Evolutionary conservation across 2,329 filamentous ascomycete species (phyloP), one percentile per base, ranked within the genome.

Genomic region (Colletotrichum euphorbiae): DNA sequence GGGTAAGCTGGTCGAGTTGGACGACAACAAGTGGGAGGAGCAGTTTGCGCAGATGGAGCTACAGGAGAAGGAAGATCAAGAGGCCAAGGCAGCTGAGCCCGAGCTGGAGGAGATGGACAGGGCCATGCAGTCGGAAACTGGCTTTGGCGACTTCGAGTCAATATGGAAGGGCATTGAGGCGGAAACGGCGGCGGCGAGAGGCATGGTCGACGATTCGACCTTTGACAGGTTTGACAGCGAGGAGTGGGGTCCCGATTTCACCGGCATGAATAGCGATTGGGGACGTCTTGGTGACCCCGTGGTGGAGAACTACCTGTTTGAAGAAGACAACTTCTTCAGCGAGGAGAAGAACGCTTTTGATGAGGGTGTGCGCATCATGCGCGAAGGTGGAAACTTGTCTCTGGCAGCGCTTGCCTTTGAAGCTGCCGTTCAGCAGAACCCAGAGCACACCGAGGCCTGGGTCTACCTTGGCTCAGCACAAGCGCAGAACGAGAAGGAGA

Each of bases 401-500:
- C 84, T 99, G 19, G 96, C 96, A 6, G 94, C 96, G 0, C 84
- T 99, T 55, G 96, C 96, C 0, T 99, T 99, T 74, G 96, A 99
- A 81, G 94, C 96, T 17, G 96, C 96, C 2, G 93, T 95, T 5
- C 94, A 98, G 79, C 94, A 95, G 80, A 90, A 97, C 70, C 89
- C 93, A 0, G 85, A 91, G 62, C 95, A 98, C 77, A 89, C 95
- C 42, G 92, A 97, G 62, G 96, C 96, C 3, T 99, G 96, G 96
- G 93, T 94, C 9, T 91, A 94, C 74, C 88, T 99, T 36, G 96
- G 96, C 60, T 91, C 91, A 61, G 93, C 94, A 17, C 96, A 99
- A 81, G 96, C 96, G 19, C 96, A 99, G 79, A 99, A 99, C 79
- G 96, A 99, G 80, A 99, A 99, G 82, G 96, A 99, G 79, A 92